Evolutionary conservation across 2,329 filamentous ascomycete genomes (phyloP).

Genomic region (Myriosclerotinia scirpicola): DNA sequence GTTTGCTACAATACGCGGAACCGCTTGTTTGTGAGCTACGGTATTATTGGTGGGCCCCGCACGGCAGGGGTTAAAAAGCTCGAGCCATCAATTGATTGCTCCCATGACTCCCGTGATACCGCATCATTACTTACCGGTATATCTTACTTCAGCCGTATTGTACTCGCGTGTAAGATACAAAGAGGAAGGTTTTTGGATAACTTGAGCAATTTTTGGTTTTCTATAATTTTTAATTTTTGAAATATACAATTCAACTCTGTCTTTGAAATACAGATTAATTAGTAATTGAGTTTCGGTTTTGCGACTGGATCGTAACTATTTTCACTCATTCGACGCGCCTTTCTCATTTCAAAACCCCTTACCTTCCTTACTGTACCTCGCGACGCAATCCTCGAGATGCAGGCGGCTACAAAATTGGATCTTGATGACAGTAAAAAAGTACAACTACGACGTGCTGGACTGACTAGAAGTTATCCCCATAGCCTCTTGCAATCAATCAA

Average conservation of each 20-base stretch:
- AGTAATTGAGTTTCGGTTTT: not conserved
- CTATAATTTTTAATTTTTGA: too few species aligned
- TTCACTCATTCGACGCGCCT: not conserved
- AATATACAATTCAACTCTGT: not conserved
- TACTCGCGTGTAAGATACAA: too few species aligned
- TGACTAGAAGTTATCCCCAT: constrained; percentile 11
- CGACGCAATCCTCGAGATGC: constrained; percentile 21
- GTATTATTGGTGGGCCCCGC: not conserved
- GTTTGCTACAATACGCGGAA: constrained; percentile 11
- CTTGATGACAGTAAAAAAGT: constrained; percentile 22
- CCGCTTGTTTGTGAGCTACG: too few species aligned
- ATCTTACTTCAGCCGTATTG: too few species aligned
- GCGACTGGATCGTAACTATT: not conserved
- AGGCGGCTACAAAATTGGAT: constrained; percentile 6
- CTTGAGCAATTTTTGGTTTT: too few species aligned
- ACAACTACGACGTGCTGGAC: constrained; percentile 13
- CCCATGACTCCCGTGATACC: not conserved
- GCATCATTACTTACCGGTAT: not conserved
- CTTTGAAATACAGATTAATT: not conserved
- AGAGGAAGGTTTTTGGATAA: too few species aligned
- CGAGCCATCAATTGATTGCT: not conserved
- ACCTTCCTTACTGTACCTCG: not conserved
- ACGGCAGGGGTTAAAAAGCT: not conserved
- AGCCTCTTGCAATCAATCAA: constrained; percentile 16
- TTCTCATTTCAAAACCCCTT: not conserved